Percentiles rank a stretch among this genome's conserved stretches.
Conservation (phyloP, 176 grass and related monocot species). For the Echinochloa phyllopogon region DNA sequence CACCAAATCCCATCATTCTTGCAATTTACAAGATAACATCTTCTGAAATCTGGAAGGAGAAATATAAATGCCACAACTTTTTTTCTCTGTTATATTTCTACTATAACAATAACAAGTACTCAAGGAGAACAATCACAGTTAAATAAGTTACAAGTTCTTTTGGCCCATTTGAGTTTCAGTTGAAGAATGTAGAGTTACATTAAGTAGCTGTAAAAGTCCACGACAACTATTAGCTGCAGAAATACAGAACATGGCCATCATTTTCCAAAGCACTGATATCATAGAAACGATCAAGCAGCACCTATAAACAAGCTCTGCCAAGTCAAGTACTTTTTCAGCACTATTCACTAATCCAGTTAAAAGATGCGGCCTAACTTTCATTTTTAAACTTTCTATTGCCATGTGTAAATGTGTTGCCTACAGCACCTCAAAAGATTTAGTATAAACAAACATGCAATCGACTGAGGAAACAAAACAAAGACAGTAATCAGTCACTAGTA, state of each 20-base stretch:
- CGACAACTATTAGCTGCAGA: background rate
- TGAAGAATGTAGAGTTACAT: background rate
- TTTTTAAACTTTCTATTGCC: background rate
- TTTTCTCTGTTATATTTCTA: background rate
- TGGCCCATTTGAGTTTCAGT: background rate
- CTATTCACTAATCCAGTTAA: background rate
- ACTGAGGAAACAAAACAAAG: background rate
- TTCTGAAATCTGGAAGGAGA: slow-evolving; percentile 61
- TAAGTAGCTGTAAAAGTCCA: background rate
- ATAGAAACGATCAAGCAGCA: background rate
- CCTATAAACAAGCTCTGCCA: background rate
- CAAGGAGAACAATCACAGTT: background rate
- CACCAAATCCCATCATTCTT: slow-evolving; percentile 78
- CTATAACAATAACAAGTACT: background rate
- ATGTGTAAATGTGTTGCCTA: background rate
- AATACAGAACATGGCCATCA: background rate
- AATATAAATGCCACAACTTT: slow-evolving; percentile 21
- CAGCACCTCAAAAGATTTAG: background rate
- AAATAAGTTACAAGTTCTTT: background rate
- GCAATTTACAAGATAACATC: slow-evolving; percentile 81
- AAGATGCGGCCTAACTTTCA: too few species aligned
- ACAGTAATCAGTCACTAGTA: background rate
- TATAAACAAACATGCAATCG: background rate
- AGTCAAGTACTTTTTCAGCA: background rate
- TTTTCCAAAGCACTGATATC: background rate